Evolutionary conservation across 768 basidiomycete genomes (phyloP).

Genomic region (Serpula lacrymans): DNA sequence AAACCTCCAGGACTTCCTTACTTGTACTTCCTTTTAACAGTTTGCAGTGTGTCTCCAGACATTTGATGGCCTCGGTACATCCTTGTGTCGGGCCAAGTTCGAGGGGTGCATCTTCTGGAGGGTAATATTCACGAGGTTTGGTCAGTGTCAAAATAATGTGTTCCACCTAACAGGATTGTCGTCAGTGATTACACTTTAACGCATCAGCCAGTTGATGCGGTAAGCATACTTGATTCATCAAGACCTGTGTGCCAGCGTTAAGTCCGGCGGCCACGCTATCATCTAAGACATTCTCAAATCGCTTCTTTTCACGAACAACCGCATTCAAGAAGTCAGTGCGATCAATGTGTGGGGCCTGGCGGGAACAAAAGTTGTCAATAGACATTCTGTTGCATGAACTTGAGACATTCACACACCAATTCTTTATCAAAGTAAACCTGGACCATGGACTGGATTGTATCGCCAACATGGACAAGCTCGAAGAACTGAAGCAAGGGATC

Average conservation of each 20-base stretch:
- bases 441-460: slow-evolving; percentile 96
- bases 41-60: slow-evolving; percentile 87
- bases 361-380: background rate
- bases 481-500: slow-evolving; percentile 96
- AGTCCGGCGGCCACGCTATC: slow-evolving; percentile 91
- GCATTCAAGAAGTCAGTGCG: slow-evolving; percentile 89
- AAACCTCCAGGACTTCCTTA: slow-evolving; percentile 95
- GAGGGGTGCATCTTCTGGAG: slow-evolving; percentile 70
- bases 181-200: background rate
- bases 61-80: slow-evolving; percentile 86
- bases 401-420: slow-evolving; percentile 49
- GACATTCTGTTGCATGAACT: slow-evolving; percentile 2
- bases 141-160: slow-evolving; percentile 86
- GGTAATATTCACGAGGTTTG: slow-evolving; percentile 85
- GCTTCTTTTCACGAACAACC: slow-evolving; percentile 95
- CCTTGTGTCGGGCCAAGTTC: slow-evolving; percentile 86
- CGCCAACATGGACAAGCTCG: slow-evolving; percentile 94
- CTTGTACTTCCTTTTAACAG: slow-evolving; percentile 91
- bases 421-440: slow-evolving; percentile 99
- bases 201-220: background rate
- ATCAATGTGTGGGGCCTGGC: slow-evolving; percentile 82
- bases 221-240: slow-evolving; percentile 83
- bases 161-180: slow-evolving; percentile 62
- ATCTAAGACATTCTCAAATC: slow-evolving; percentile 88
- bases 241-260: slow-evolving; percentile 91